Conservation (phyloP, 208 protist species). For the Trypanosoma cruzi region DNA sequence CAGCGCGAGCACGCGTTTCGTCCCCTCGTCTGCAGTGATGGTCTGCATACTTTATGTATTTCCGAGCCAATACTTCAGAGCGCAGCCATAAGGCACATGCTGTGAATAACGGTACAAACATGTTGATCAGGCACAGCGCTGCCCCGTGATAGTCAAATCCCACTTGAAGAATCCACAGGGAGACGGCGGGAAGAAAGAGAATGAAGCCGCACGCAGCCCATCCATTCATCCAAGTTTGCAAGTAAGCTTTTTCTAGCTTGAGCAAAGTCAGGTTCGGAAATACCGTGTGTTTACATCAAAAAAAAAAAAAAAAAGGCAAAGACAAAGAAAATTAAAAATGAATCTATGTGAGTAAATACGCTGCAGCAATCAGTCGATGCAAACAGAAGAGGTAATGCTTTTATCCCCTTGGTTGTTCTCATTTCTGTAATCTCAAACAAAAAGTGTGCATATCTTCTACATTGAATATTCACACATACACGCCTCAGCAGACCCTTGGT, state of each 20-base stretch:
- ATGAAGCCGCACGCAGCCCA: neutral
- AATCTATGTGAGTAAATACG: neutral
- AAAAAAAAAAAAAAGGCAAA: constrained; percentile 10
- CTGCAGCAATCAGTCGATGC: too few relatives aligned
- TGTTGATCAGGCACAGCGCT: constrained; percentile 33
- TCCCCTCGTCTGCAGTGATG: constrained; percentile 23
- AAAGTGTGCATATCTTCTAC: too few relatives aligned
- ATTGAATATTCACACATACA: too few relatives aligned
- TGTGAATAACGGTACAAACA: constrained; percentile 31
- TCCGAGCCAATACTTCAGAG: constrained; percentile 42
- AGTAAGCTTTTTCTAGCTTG: neutral
- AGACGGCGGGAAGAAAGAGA: constrained; percentile 9
- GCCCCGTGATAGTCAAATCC: constrained; percentile 12
- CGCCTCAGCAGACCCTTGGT: too few relatives aligned
- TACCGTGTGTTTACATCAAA: neutral
- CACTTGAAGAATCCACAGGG: constrained; percentile 12
- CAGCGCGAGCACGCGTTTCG: neutral
- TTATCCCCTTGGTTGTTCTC: neutral
- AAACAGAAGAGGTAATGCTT: too few relatives aligned
- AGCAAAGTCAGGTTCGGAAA: neutral
- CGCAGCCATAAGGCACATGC: constrained; percentile 49
- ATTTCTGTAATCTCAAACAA: neutral
- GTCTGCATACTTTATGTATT: constrained; percentile 44
- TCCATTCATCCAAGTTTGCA: neutral
- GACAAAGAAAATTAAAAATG: constrained; percentile 1